Evolutionary conservation across 495 filamentous ascomycete species (phyloP), one percentile per base, ranked within the genome.

Genomic region (Aspergillus haitiensis): DNA sequence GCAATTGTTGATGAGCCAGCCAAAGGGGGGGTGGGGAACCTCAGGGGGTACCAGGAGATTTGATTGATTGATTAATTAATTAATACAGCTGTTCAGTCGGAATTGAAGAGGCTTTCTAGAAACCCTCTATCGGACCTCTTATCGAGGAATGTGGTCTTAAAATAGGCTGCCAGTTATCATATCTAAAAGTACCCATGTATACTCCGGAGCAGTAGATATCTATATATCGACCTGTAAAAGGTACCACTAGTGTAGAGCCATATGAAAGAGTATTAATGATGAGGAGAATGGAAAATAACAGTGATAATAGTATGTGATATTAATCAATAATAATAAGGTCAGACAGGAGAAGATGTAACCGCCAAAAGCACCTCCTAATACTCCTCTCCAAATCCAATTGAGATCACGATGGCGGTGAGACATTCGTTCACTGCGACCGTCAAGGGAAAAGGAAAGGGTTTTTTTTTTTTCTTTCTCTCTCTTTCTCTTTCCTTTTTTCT

Each of bases 61-160:
- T 13, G 15, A 40, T 40, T 16, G 42, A 46, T 13, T 46, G 42
- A 46, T 27, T 27, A 3, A 27, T 27, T 27, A 27, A 27, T 27
- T 27, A 27, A 27, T 1, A 27, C 21, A 27, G 21, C 3, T 27
- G 21, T 27, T 27, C 21, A 27, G 21, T 27, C 21, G 21, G 21
- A 27, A 27, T 27, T 27, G 42, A n/a, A 40, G 37, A 40, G 37
- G 37, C 37, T 18, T 47, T 47, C 44, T 47, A 47, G 44, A 47
- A 47, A 21, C 44, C 27, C n/a, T 6, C 27, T 47, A 47, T 47
- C 44, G 4, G 15, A n/a, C 37, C 37, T 40, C 37, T 40, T 21
- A n/a, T 47, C 44, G 0, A 16, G 5, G 12, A 21, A 21, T 18
- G 12, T 9, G n/a, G 15, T 16, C 6, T 2, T 9, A 46, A 46